Evolutionary conservation across 805 yeast species (phyloP).

Genomic region (Yarrowia bubula): DNA sequence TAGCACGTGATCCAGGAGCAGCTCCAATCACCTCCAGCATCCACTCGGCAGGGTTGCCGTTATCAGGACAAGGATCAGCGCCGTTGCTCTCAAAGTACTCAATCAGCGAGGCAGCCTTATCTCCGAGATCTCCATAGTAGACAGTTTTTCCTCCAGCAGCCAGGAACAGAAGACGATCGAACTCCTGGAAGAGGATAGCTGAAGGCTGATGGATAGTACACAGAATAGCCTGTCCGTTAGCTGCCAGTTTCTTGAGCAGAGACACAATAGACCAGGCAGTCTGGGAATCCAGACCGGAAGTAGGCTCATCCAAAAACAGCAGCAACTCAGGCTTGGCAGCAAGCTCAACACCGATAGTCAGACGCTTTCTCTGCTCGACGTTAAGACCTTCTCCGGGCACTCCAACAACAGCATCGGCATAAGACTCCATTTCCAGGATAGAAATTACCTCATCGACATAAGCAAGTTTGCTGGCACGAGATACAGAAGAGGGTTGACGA

Average conservation of each 20-base stretch:
- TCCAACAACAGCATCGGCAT: constrained; percentile 73
- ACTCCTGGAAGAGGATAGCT: constrained; percentile 70
- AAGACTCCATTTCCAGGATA: constrained; percentile 59
- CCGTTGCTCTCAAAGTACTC: constrained; percentile 66
- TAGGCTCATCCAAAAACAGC: constrained; percentile 64
- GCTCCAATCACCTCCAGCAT: constrained; percentile 64
- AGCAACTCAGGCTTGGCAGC: constrained; percentile 63
- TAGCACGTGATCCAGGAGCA: constrained; percentile 40
- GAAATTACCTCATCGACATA: constrained; percentile 66
- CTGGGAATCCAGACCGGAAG: constrained; percentile 68
- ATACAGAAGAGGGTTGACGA: constrained; percentile 57
- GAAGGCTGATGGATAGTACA: constrained; percentile 88
- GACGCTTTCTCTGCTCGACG: constrained; percentile 61
- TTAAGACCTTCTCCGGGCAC: constrained; percentile 68
- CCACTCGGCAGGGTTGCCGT: constrained; percentile 87
- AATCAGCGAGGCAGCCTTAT: constrained; percentile 55
- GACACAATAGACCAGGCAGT: constrained; percentile 66
- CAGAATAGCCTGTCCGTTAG: constrained; percentile 57
- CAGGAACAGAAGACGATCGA: constrained; percentile 70
- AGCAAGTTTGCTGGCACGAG: constrained; percentile 55
- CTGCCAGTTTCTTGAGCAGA: constrained; percentile 57
- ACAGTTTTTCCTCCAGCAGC: constrained; percentile 71
- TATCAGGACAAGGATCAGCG: constrained; percentile 61
- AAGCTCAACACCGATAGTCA: constrained; percentile 64
- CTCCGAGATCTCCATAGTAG: constrained; percentile 72